Base-by-base conservation (phyloP, 2,329 filamentous ascomycete species). In the Arthrobotrys pseudoclavata region DNA sequence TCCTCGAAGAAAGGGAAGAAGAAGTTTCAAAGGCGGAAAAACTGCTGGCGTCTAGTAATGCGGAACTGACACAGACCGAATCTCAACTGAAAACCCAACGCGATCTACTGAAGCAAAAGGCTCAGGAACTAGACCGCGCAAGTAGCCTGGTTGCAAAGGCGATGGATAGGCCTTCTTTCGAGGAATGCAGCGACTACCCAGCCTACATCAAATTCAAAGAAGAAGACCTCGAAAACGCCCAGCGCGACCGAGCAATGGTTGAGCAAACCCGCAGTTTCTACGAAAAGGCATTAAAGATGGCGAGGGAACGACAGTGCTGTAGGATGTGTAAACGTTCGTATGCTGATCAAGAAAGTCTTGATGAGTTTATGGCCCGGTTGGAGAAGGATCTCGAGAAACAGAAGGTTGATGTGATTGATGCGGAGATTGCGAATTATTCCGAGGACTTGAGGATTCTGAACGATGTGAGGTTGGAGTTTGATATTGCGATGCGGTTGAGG, bases 71-170 rank as follows among this genome's bases (percentile, higher is more conserved):
- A 26, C 69, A 72, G 26, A 50, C 75, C 4, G 75, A 79, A 42
- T 72, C 69, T 7, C 69, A 79, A 15, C 40, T 79, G 13, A 79
- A 74, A 60, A 79, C 69, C 1, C 69, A 74, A n/a, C 60, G 50
- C 80, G 84, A 85, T 1, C 86, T 87, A 2, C 81, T 93, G 7
- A 86, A 88, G 55, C 84, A 87, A 42, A 91, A 90, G 80, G 86
- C 84, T 24, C 85, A 86, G 40, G 83, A 86, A 24, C 86, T 93
- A 31, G 86, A 87, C 48, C 29, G 62, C 24, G 42, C 75, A 6
- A 64, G 75, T 62, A 9, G 20, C 4, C 20, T 53, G 9, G 68
- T 74, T 26, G 69, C 67, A 4, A 71, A 31, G 20, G 74, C 74
- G 1, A 77, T 77, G 74, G 67, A 48, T 31, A 71, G 53, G 31